These are phyloP conservation scores for Thielaviopsis ethacetica DNA, from an alignment of 2,329 filamentous ascomycete species.

Conservation along the genomic window DNA sequence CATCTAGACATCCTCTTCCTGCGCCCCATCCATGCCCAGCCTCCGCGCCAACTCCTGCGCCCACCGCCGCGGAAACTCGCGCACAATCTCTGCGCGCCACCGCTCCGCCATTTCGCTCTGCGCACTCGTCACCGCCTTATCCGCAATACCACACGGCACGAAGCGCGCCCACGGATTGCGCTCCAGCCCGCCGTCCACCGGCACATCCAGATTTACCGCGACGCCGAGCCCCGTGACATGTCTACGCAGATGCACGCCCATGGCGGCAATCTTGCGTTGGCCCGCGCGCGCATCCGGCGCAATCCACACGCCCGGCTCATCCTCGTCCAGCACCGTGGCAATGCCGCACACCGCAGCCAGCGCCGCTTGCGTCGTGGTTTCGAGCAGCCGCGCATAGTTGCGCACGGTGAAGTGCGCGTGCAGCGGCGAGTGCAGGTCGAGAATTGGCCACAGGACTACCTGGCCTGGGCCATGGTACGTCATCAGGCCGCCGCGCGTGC, in stretches of 20 bases:
- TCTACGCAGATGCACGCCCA: constrained; percentile 80
- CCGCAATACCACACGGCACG: constrained; percentile 76
- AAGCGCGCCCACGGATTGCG: constrained; percentile 50
- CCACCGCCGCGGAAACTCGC: constrained; percentile 5
- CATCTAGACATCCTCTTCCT: constrained; percentile 15
- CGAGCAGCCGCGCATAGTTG: constrained; percentile 62
- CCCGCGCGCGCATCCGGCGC: constrained; percentile 12
- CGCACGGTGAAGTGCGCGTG: constrained; percentile 50
- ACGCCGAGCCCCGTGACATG: constrained; percentile 75
- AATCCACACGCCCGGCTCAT: constrained; percentile 78
- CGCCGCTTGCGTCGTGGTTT: constrained; percentile 55
- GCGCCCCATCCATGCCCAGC: neutral
- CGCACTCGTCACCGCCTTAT: constrained; percentile 64
- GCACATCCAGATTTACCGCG: constrained; percentile 58
- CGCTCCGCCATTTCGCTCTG: constrained; percentile 28
- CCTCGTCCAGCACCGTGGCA: constrained; percentile 40
- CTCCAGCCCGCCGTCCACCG: constrained; percentile 24
- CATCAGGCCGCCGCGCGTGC: constrained; percentile 73
- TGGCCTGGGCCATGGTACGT: constrained; percentile 95
- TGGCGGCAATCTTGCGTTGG: constrained; percentile 61
- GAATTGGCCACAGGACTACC: constrained; percentile 75
- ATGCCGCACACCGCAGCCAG: constrained; percentile 43
- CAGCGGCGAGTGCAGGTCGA: constrained; percentile 51
- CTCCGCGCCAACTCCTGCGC: constrained; percentile 7
- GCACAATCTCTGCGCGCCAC: neutral